Evolutionary conservation across 768 basidiomycete genomes (phyloP), one percentile per base, ranked within the genome.

Genomic region (Auricularia auricula-judae): DNA sequence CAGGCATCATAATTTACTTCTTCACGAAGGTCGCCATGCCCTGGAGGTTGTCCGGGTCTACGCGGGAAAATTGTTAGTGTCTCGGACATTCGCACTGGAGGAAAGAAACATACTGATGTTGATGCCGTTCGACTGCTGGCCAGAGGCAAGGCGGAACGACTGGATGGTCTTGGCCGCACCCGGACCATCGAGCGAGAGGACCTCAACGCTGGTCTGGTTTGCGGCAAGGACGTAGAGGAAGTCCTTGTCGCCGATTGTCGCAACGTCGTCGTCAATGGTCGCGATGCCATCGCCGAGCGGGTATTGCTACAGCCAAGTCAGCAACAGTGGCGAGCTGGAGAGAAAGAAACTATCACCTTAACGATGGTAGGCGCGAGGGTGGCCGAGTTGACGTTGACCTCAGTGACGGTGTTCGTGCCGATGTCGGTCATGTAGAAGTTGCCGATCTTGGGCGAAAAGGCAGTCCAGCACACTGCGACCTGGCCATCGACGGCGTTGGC

Each of bases 351-450:
- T 2, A 8, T 1, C 4, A 76, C 79, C 73, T 77, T 79, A 53
- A 81, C 79, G 51, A 82, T 76, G n/a, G 74, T 72, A 3, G 74
- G 78, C 63, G 75, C 75, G 36, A 83, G 74, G 66, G 80, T 78
- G 66, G 73, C 70, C 47, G 42, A 42, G 68, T 80, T 77, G 56
- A 84, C 75, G 56, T 76, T 74, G 47, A 81, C 76, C 72, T 83
- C 82, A 0, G 80, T 82, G 51, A 75, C 71, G 21, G 42, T 63
- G 78, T 70, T 7, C 70, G 69, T 3, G 76, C 68, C 67, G 67
- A 70, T 67, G 63, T 73, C 73, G 16, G 70, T 72, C 54, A 73
- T 56, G 69, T 71, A 74, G 68, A 73, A 74, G 68, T 71, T 73
- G 63, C 72, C 72, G 7, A 72, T 73, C 70, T 72, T 69, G 29